phyloP scores from a whole-genome alignment of 1,284 basidiomycete genomes.

The Paramarasmius palmivorus region DNA sequence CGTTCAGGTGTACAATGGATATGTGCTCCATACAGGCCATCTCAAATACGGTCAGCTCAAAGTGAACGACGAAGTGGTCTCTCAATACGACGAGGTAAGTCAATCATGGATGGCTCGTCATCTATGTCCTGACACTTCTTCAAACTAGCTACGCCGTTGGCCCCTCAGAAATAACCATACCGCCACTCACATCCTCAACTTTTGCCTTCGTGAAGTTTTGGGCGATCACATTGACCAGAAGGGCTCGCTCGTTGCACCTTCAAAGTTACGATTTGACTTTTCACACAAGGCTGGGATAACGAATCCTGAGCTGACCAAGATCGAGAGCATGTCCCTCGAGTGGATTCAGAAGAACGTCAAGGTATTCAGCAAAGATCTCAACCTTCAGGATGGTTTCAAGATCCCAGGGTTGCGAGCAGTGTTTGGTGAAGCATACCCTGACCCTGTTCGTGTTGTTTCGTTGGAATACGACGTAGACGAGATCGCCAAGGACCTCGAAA shows the following conservation, averaged over 20 bases:
- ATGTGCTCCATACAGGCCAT: conserved; percentile 84
- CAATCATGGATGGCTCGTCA: conserved; percentile 33
- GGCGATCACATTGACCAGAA: conserved; percentile 98
- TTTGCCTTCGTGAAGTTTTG: conserved; percentile 85
- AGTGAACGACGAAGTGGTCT: conserved; percentile 45
- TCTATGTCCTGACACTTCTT: conserved; percentile 18
- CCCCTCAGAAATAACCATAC: conserved; percentile 98
- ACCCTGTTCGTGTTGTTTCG: conserved; percentile 94
- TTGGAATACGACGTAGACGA: conserved; percentile 88
- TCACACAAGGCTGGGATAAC: conserved; percentile 91
- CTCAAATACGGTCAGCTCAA: conserved; percentile 62
- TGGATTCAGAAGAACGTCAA: conserved; percentile 91
- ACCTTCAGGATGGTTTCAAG: conserved; percentile 79
- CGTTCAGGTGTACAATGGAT: conserved; percentile 73
- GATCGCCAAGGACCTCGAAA: conserved; percentile 82
- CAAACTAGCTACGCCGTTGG: conserved; percentile 80
- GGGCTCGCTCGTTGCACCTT: conserved; percentile 94
- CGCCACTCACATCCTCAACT: conserved; percentile 98
- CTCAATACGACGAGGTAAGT: conserved; percentile 65
- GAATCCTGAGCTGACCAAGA: conserved; percentile 74
- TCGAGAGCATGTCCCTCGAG: conserved; percentile 83
- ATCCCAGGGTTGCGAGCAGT: conserved; percentile 95
- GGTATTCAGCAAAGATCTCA: conserved; percentile 88
- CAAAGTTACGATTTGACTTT: conserved; percentile 97
- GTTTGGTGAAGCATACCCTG: conserved; percentile 97